A percentile compares a stretch with the other conserved stretches of the same genome.
These are phyloP conservation scores for Paraglomus brasilianum DNA, from an alignment of 192 early-diverging fungal genomes.

Conservation along the genomic window DNA sequence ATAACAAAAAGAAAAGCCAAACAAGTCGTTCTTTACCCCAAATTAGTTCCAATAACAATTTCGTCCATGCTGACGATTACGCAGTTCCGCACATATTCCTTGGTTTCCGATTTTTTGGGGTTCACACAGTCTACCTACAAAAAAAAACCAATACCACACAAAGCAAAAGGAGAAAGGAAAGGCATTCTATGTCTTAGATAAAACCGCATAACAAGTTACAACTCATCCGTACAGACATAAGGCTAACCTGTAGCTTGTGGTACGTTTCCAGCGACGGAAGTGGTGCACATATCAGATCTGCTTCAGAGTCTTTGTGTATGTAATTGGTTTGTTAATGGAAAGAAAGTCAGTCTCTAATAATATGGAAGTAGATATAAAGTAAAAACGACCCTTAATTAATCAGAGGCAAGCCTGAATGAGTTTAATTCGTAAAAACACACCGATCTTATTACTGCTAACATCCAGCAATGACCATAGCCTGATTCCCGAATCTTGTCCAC, in stretches of 20 bases:
- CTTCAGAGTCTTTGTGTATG: slow-evolving; percentile 31
- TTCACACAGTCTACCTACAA: too few species aligned
- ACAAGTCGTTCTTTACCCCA: slow-evolving; percentile 34
- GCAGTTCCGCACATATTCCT: slow-evolving; percentile 54
- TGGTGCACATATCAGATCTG: slow-evolving; percentile 27
- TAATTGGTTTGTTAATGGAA: too few species aligned
- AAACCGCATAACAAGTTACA: too few species aligned
- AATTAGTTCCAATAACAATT: slow-evolving; percentile 42
- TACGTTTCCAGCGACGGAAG: slow-evolving; percentile 33
- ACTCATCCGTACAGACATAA: not conserved
- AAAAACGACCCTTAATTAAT: too few species aligned
- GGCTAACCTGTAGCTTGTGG: slow-evolving; percentile 18
- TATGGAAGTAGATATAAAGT: not conserved
- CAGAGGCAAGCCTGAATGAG: slow-evolving; percentile 1
- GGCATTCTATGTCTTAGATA: too few species aligned
- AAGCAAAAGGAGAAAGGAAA: too few species aligned
- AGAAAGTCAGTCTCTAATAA: not conserved
- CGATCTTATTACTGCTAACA: slow-evolving; percentile 52
- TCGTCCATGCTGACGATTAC: slow-evolving; percentile 35
- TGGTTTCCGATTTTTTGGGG: not conserved
- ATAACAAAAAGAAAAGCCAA: too few species aligned
- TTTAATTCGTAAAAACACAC: slow-evolving; percentile 32
- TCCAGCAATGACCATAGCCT: slow-evolving; percentile 66
- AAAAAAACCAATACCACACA: too few species aligned
- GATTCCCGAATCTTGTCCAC: slow-evolving; percentile 80